These are phyloP conservation scores for Phylloporus sp. DNA, from an alignment of 768 basidiomycete species.

Conservation along the genomic window DNA sequence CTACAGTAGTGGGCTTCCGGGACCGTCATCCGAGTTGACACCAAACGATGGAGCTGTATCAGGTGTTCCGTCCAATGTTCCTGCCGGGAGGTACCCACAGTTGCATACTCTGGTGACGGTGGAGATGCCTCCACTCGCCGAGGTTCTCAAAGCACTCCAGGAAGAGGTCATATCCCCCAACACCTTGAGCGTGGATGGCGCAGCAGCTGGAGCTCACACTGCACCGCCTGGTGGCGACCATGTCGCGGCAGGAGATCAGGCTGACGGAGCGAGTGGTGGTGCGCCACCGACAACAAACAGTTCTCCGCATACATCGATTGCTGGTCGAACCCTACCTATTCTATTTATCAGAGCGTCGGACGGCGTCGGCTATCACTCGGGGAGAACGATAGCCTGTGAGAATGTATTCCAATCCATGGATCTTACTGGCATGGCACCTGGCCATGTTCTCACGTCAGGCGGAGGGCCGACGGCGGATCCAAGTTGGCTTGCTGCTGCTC, in stretches of 20 bases:
- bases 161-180: conserved; percentile 56
- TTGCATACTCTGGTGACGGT: conserved; percentile 82
- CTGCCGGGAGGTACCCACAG: conserved; percentile 50
- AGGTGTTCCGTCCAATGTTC: conserved; percentile 19
- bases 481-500: conserved; percentile 72
- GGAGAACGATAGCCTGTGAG: conserved; percentile 78
- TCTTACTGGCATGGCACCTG: conserved; percentile 45
- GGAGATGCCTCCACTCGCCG: conserved; percentile 73
- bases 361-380: conserved; percentile 88
- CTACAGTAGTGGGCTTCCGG: conserved; percentile 48
- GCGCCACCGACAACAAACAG: conserved; percentile 18
- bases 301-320: conserved; percentile 47
- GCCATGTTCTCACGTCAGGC: conserved; percentile 43
- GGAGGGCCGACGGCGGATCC: conserved; percentile 49
- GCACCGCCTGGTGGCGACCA: conserved; percentile 24
- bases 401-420: conserved; percentile 73
- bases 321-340: conserved; percentile 69
- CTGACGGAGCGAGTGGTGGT: conserved; percentile 25
- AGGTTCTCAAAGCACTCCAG: conserved; percentile 75
- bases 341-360: conserved; percentile 79
- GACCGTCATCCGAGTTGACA: conserved; percentile 33
- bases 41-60: conserved; percentile 21
- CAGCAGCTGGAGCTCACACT: conserved; percentile 36
- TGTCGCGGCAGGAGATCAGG: conserved; percentile 23
- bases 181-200: conserved; percentile 31